Evolutionary conservation across 345 rosid genomes (phyloP), one percentile per base, ranked within the genome.

Genomic region (Brassica juncea): DNA sequence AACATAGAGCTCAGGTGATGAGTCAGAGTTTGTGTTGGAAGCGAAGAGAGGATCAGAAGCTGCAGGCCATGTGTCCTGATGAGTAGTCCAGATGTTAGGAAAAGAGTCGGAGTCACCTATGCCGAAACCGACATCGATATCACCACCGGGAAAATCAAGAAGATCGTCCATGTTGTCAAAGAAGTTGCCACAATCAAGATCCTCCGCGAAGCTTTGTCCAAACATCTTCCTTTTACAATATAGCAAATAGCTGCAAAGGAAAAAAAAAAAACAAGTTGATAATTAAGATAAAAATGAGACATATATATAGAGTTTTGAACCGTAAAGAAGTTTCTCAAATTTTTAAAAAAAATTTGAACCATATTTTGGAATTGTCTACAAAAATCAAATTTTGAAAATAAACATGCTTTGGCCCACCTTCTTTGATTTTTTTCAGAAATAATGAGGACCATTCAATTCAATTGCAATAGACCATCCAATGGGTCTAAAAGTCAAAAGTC

Each of bases 111-210:
- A 49, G 21, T 49, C 57, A 49, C 19, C 57, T 6, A 49, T 58
- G 14, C 85, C 66, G n/a, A 88, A 62, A 1, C 84, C 82, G 61
- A 86, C 84, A 21, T 89, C 92, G 12, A 88, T 78, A 27, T 92
- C 97, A 47, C 87, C 99, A 77, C 77, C 68, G 67, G 98, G 93
- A 71, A 94, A 89, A 68, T 94, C 94, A 70, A 94, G 86, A 54
- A 94, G 77, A 81, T 94, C 98, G 52, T 94, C 99, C 74, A 94
- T 92, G 80, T 91, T 91, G 79, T 93, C 97, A 81, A 95, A 91
- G 92, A 93, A 93, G 88, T 90, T 88, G 32, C 91, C 92, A 84
- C 94, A 95, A 79, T 93, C 98, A 27, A 90, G 83, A 80, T 93
- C 96, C 57, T 91, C 99, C 14, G 82, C 71, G 84, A 87, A 86